Conservation (phyloP, 106 monocot genomes). For the Gastrodia elata region DNA sequence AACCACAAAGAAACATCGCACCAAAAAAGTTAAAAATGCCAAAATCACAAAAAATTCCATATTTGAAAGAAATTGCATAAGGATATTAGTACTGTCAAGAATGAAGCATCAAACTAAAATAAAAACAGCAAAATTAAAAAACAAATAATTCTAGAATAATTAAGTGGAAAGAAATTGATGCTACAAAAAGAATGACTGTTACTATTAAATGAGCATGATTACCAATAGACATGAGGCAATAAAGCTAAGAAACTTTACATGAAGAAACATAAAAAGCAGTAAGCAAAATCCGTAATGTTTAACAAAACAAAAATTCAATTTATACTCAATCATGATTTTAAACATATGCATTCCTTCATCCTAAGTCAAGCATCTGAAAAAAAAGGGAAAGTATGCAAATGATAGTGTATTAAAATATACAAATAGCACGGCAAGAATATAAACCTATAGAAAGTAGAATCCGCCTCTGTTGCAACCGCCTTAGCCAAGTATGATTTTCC, state of each 20-base stretch:
- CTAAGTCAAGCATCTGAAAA: neutral
- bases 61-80: neutral
- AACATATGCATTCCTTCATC: neutral
- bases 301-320: neutral
- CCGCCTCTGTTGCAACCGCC: slow-evolving; percentile 84
- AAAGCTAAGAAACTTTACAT: neutral
- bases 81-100: neutral
- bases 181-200: neutral
- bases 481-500: slow-evolving; percentile 85
- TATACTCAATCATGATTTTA: neutral
- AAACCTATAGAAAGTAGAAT: slow-evolving; percentile 72
- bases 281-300: neutral
- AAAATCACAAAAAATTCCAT: neutral
- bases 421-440: neutral
- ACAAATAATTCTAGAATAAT: neutral
- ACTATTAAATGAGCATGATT: neutral
- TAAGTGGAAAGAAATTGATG: no score
- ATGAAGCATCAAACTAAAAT: neutral
- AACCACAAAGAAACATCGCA: neutral
- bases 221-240: neutral
- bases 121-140: neutral
- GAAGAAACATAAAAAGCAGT: neutral
- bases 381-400: neutral
- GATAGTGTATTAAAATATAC: neutral
- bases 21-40: neutral